These are phyloP conservation scores for Claviceps africana DNA, from an alignment of 2,329 filamentous ascomycete species.

Conservation along the genomic window DNA sequence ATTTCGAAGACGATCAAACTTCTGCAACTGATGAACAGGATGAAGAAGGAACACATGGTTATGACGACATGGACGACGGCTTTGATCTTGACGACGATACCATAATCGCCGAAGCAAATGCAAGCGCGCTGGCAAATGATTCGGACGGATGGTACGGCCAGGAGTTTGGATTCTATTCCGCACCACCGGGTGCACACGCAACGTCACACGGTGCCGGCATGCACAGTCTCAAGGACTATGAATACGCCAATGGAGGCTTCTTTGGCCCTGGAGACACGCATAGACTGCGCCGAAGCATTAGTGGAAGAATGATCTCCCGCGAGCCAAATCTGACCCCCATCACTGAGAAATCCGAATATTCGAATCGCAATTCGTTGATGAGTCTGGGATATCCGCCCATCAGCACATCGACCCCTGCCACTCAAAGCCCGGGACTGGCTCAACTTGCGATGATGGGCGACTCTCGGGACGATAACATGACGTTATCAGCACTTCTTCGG, in stretches of 20 bases:
- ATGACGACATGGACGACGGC: constrained; percentile 48
- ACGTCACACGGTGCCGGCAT: constrained; percentile 29
- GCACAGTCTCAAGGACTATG: constrained; percentile 24
- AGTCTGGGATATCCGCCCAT: constrained; percentile 38
- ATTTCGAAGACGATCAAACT: constrained; percentile 2
- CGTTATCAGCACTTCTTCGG: constrained; percentile 55
- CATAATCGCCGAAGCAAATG: constrained; percentile 90
- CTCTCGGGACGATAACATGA: constrained; percentile 52
- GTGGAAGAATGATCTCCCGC: constrained; percentile 58
- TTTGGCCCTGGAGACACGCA: constrained; percentile 57
- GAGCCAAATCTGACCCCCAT: constrained; percentile 94
- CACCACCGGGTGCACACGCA: constrained; percentile 29
- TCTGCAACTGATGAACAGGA: constrained; percentile 5
- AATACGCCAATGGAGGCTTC: constrained; percentile 72
- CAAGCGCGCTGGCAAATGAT: constrained; percentile 82
- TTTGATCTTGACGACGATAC: constrained; percentile 68
- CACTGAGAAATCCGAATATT: constrained; percentile 91
- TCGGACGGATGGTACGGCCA: constrained; percentile 89
- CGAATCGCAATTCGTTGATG: constrained; percentile 82
- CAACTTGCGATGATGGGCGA: constrained; percentile 57
- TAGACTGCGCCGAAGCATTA: constrained; percentile 51
- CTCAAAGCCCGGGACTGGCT: constrained; percentile 60
- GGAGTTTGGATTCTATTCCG: constrained; percentile 91
- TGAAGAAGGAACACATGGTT: constrained; percentile 27
- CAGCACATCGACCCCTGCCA: constrained; percentile 26